Conservation (phyloP, 2,329 filamentous ascomycete species). For the Lasiodiplodia gonubiensis region DNA sequence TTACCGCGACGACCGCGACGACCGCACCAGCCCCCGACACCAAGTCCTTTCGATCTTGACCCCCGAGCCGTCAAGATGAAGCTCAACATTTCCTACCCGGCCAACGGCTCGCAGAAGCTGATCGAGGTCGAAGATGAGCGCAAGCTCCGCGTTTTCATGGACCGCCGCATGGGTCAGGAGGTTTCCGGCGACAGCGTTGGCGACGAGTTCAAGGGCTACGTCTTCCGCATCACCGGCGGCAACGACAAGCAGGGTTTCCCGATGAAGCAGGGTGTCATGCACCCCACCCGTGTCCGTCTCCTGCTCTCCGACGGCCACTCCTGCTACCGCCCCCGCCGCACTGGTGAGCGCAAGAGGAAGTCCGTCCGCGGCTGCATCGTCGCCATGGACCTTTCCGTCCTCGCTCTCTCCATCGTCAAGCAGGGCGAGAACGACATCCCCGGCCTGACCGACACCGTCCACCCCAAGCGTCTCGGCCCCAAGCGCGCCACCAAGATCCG, state of each 20-base stretch:
- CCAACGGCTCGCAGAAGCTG: slow-evolving; percentile 99
- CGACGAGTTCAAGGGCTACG: slow-evolving; percentile 99
- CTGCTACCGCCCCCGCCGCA: slow-evolving; percentile 98
- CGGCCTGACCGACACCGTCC: slow-evolving; percentile 94
- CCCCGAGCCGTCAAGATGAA: slow-evolving; percentile 63
- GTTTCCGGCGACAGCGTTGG: slow-evolving; percentile 93
- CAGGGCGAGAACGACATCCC: slow-evolving; percentile 94
- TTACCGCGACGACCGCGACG: slow-evolving; percentile 28
- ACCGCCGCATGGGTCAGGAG: slow-evolving; percentile 95
- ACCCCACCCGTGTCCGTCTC: slow-evolving; percentile 97
- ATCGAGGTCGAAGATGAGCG: slow-evolving; percentile 99
- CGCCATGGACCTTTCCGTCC: slow-evolving; percentile 90
- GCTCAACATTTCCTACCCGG: slow-evolving; percentile 85
- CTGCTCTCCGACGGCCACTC: slow-evolving; percentile 96
- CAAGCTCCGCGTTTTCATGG: slow-evolving; percentile 98
- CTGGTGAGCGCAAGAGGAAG: slow-evolving; percentile 99
- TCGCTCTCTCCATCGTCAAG: slow-evolving; percentile 96
- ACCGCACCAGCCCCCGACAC: slow-evolving; percentile 22
- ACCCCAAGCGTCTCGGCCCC: slow-evolving; percentile 98
- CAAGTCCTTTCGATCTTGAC: slow-evolving; percentile 28
- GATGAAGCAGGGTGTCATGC: slow-evolving; percentile 99
- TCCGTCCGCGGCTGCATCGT: slow-evolving; percentile 99
- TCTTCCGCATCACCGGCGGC: slow-evolving; percentile 98
- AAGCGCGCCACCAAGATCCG: slow-evolving; percentile 99
- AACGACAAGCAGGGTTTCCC: slow-evolving; percentile 99